These are phyloP conservation scores for Prinsepia uniflora DNA, from an alignment of 306 rosid genomes.

Conservation along the genomic window DNA sequence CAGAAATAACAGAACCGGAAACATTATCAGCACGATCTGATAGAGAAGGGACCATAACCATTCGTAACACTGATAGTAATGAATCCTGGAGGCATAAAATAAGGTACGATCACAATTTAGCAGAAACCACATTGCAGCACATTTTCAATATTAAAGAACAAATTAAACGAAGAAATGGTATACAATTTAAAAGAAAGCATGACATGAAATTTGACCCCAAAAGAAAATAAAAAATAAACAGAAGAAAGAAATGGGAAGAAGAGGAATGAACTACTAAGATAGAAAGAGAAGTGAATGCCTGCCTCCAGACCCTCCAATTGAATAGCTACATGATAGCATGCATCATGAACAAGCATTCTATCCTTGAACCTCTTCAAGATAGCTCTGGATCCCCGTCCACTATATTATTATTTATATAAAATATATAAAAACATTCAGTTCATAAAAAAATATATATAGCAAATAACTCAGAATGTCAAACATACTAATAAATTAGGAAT, in stretches of 20 bases:
- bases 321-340: conserved; percentile 63
- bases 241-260: neutral
- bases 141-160: neutral
- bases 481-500: neutral
- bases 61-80: conserved; percentile 46
- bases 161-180: too few relatives aligned
- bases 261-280: neutral
- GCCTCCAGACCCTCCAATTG: conserved; percentile 92
- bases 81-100: conserved; percentile 45
- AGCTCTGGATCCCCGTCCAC: conserved; percentile 82
- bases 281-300: conserved; percentile 9
- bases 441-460: too few relatives aligned
- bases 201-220: too few relatives aligned
- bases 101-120: conserved; percentile 12
- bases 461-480: neutral
- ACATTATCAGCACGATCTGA: conserved; percentile 27
- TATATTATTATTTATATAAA: conserved; percentile 17
- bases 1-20: conserved; percentile 38
- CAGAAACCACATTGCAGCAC: neutral
- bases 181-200: too few relatives aligned
- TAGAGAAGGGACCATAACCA: conserved; percentile 55
- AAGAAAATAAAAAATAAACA: neutral
- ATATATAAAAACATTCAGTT: neutral
- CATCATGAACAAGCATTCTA: conserved; percentile 66
- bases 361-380: conserved; percentile 62